Evolutionary conservation across 2,329 filamentous ascomycete species (phyloP).

Genomic region (Alternaria burnsii): DNA sequence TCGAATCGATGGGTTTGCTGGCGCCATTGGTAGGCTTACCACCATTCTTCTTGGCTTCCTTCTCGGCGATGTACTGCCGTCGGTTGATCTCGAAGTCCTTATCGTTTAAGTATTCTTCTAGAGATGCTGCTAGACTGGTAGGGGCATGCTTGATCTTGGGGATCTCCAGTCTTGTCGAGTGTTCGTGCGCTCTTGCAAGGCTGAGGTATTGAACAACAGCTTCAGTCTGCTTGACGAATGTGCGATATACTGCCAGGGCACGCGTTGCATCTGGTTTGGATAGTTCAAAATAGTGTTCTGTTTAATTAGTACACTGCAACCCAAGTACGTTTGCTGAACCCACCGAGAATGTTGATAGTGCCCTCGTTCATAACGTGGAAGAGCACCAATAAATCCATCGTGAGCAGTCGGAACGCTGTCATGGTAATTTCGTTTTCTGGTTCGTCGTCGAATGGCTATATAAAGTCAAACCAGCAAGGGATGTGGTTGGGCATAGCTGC

Average conservation of each 20-base stretch:
- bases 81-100: constrained; percentile 94
- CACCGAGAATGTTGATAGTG: constrained; percentile 95
- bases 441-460: constrained; percentile 82
- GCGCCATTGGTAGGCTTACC: constrained; percentile 52
- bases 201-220: constrained; percentile 89
- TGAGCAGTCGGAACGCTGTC: constrained; percentile 89
- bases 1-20: constrained; percentile 50
- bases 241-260: constrained; percentile 89
- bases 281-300: constrained; percentile 98
- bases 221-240: constrained; percentile 90
- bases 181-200: constrained; percentile 87
- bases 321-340: constrained; percentile 34
- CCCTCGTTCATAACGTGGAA: constrained; percentile 97
- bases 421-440: constrained; percentile 96
- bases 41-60: constrained; percentile 72
- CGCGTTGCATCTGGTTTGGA: constrained; percentile 92
- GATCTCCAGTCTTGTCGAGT: constrained; percentile 90
- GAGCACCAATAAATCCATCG: constrained; percentile 85
- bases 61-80: constrained; percentile 88
- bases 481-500: neutral
- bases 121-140: constrained; percentile 84
- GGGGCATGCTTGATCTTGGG: constrained; percentile 98
- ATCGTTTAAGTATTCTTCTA: constrained; percentile 95
- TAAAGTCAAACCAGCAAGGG: constrained; percentile 13
- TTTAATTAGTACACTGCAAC: constrained; percentile 24